Evolutionary conservation across 169 alveolate species (phyloP).

Genomic region (Plasmodium yoelii): DNA sequence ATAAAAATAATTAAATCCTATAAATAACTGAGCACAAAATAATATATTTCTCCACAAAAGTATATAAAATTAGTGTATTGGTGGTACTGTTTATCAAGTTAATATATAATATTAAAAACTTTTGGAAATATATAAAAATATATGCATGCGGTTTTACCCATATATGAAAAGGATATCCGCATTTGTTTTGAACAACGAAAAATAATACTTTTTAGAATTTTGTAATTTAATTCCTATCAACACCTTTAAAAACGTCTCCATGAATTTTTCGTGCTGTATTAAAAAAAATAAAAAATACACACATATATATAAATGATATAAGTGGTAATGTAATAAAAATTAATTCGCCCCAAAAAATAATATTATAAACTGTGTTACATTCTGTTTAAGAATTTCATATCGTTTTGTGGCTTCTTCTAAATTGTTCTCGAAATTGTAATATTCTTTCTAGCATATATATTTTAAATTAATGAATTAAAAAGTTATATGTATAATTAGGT

Average conservation of each 20-base stretch:
- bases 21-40: too few relatives aligned
- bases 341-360: background rate
- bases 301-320: background rate
- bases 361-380: slow-evolving; percentile 22
- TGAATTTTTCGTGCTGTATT: slow-evolving; percentile 61
- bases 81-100: too few relatives aligned
- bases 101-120: too few relatives aligned
- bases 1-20: too few relatives aligned
- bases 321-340: background rate
- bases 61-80: too few relatives aligned
- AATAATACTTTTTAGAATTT: slow-evolving; percentile 59
- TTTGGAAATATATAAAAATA: too few relatives aligned
- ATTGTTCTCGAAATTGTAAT: slow-evolving; percentile 42
- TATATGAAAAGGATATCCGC: slow-evolving; percentile 63
- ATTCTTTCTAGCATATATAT: slow-evolving; percentile 35
- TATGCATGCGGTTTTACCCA: slow-evolving; percentile 20
- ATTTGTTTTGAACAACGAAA: slow-evolving; percentile 55
- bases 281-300: slow-evolving; percentile 9
- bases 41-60: too few relatives aligned
- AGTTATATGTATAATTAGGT: background rate
- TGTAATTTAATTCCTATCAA: slow-evolving; percentile 52
- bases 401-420: slow-evolving; percentile 30
- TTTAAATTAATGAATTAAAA: slow-evolving; percentile 3
- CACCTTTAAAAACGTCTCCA: slow-evolving; percentile 69
- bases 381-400: slow-evolving; percentile 43